phyloP scores from a whole-genome alignment of 2,329 filamentous ascomycete genomes.

The Curvularia spicifera region DNA sequence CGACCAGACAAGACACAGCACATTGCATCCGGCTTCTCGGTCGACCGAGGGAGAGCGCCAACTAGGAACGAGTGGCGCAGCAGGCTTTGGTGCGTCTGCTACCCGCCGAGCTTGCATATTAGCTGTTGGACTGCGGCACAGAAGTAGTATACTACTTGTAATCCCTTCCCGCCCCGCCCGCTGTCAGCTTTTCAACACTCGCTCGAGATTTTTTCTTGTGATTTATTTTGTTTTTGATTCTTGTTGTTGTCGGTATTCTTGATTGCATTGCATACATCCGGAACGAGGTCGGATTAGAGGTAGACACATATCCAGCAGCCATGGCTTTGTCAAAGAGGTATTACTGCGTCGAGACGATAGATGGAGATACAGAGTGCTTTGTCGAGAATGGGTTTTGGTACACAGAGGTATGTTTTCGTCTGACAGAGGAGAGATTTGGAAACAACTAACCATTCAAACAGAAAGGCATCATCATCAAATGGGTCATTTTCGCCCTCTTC shows the following conservation, averaged over 20 bases:
- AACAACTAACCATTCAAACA: conserved; percentile 40
- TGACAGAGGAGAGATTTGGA: neutral
- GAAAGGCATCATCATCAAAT: conserved; percentile 72
- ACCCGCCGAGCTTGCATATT: conserved; percentile 8
- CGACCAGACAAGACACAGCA: conserved; percentile 18
- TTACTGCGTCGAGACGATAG: conserved; percentile 35
- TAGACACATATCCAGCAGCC: conserved; percentile 11
- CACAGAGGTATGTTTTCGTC: conserved; percentile 29
- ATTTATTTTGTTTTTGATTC: neutral
- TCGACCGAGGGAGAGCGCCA: conserved; percentile 18
- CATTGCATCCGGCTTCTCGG: conserved; percentile 18
- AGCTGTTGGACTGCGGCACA: conserved; percentile 9
- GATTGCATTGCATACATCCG: neutral
- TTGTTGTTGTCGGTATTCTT: neutral
- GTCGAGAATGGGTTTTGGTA: conserved; percentile 45
- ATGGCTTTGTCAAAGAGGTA: conserved; percentile 41
- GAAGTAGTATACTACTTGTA: conserved; percentile 8
- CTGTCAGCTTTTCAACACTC: neutral
- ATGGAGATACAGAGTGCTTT: conserved; percentile 38
- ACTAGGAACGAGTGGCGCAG: conserved; percentile 15
- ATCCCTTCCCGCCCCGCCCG: neutral
- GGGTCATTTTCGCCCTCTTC: conserved; percentile 70
- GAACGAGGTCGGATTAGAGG: neutral
- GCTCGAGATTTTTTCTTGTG: neutral
- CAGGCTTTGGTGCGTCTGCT: neutral